Evolutionary conservation across 2,329 filamentous ascomycete genomes (phyloP).

Genomic region (Fonsecaea pugnacius): DNA sequence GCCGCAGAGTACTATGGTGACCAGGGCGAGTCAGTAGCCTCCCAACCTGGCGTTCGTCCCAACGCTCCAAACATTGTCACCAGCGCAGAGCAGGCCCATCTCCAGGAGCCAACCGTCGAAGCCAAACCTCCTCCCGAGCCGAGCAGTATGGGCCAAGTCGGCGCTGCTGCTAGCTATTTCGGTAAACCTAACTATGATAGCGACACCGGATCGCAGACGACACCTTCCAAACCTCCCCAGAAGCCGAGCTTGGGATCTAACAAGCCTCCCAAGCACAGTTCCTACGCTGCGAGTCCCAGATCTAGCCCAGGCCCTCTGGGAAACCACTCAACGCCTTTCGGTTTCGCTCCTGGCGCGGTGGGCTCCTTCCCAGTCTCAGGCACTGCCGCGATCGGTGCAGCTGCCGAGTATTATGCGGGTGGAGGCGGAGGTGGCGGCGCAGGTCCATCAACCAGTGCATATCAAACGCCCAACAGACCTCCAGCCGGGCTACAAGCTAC

Average conservation of each 20-base stretch:
- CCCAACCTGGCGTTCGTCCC: constrained; percentile 64
- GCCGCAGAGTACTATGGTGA: constrained; percentile 68
- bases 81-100: constrained; percentile 58
- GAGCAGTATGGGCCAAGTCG: constrained; percentile 54
- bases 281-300: constrained; percentile 36
- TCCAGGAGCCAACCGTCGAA: constrained; percentile 57
- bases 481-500: constrained; percentile 31
- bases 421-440: constrained; percentile 6
- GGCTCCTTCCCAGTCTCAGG: constrained; percentile 10
- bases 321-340: neutral
- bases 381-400: constrained; percentile 20
- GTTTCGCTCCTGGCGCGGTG: neutral
- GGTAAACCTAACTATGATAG: constrained; percentile 38
- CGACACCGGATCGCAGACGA: constrained; percentile 30
- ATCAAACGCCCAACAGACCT: constrained; percentile 29
- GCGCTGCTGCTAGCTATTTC: constrained; percentile 64
- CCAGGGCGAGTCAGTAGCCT: constrained; percentile 62
- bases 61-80: constrained; percentile 58
- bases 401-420: constrained; percentile 30
- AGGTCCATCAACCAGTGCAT: constrained; percentile 1
- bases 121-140: constrained; percentile 63
- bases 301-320: constrained; percentile 33
- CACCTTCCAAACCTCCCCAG: constrained; percentile 43
- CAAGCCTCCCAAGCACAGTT: constrained; percentile 34
- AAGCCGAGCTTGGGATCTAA: constrained; percentile 15